Evolutionary conservation across 2,329 filamentous ascomycete species (phyloP).

Genomic region (Cytospora piceae): DNA sequence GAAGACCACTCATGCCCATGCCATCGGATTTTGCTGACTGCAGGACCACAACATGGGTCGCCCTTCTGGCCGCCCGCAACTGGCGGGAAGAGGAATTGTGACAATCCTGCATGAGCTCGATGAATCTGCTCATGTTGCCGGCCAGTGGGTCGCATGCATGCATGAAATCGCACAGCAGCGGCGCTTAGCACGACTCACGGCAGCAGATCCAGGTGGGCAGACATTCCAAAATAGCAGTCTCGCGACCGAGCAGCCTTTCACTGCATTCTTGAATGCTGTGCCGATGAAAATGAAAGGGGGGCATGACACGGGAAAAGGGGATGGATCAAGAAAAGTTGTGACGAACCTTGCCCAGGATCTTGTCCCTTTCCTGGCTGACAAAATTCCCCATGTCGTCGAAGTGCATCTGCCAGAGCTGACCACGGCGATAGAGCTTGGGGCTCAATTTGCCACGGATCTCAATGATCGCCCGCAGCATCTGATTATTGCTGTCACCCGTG

Average conservation of each 20-base stretch:
- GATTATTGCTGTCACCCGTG: slow-evolving; percentile 93
- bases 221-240: slow-evolving; percentile 18
- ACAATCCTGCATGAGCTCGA: slow-evolving; percentile 15
- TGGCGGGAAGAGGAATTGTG: slow-evolving; percentile 7
- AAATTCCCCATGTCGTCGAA: slow-evolving; percentile 88
- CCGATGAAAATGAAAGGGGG: slow-evolving; percentile 23
- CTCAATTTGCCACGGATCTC: slow-evolving; percentile 93
- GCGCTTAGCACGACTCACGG: slow-evolving; percentile 17
- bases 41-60: slow-evolving; percentile 12
- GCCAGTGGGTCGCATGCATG: slow-evolving; percentile 14
- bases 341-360: slow-evolving; percentile 79
- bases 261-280: not conserved
- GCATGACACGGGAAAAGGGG: slow-evolving; percentile 22
- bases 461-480: slow-evolving; percentile 96
- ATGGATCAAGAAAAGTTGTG: slow-evolving; percentile 24
- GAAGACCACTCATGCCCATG: not conserved
- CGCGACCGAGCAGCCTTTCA: slow-evolving; percentile 16
- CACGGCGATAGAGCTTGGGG: slow-evolving; percentile 83
- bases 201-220: slow-evolving; percentile 7
- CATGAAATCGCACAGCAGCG: slow-evolving; percentile 19
- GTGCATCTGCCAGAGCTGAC: slow-evolving; percentile 74
- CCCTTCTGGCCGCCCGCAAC: slow-evolving; percentile 4
- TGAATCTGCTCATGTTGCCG: slow-evolving; percentile 8
- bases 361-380: slow-evolving; percentile 82
- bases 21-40: not conserved